Base-by-base conservation (phyloP, 805 yeast genomes). In the Brettanomyces naardenensis region DNA sequence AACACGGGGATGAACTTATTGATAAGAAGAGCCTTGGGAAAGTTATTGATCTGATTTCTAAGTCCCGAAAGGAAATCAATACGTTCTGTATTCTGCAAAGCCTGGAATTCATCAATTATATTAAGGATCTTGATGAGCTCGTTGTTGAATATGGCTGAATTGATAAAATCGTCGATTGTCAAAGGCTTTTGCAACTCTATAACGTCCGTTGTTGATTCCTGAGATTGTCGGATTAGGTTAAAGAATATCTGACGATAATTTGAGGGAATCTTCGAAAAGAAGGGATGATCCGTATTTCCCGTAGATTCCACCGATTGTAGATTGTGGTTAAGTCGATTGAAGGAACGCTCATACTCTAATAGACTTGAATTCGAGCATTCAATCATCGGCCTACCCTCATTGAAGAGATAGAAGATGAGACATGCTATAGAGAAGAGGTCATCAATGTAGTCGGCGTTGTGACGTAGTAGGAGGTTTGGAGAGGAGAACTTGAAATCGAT, bases 391-490 rank as follows among this genome's bases (percentile, higher is more conserved):
- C 65, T 41, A 1, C 53, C 52, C 17, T 55, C 44, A 45, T 76
- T 73, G 58, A 84, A 89, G 3, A 89, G 58, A 46, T 75, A 79
- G 53, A 71, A 81, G 3, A 88, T 76, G 40, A 92, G 54, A 47
- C 85, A 70, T 1, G 95, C 97, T 9, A 92, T 52, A 0, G 96
- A 76, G 68, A 89, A 92, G 27, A 85, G 71, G 54, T 92, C 99
- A 51, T 83, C 79, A 15, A 76, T 75, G 25, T 74, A 73, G 25
- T 74, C 76, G 3, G 86, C 63, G 18, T 71, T 68, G 38, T 72
- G 72, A 42, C 85, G 87, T 5, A 80, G 49, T 1, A 89, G 65
- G 25, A 90, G 62, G 52, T 88, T 95, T 0, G 98, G 98, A 0
- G 95, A 92, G 1, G 84, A 62, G 55, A 71, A 92, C 53, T 82